Evolutionary conservation across 2,329 filamentous ascomycete species (phyloP).

Genomic region (Aurifilum marmelostoma): DNA sequence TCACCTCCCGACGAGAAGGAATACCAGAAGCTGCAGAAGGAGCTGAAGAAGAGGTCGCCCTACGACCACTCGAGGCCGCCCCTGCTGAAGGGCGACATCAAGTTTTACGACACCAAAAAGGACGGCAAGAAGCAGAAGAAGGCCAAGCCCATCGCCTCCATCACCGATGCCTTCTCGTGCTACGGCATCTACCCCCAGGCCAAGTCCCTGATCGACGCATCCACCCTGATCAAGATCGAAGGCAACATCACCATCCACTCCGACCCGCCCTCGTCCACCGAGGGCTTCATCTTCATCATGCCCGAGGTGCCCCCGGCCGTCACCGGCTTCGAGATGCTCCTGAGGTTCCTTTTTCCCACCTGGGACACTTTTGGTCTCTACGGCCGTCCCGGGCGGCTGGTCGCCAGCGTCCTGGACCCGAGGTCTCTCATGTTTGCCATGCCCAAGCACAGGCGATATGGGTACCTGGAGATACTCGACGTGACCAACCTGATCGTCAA

Average conservation of each 20-base stretch:
- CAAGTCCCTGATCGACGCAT: conserved; percentile 91
- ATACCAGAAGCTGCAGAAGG: conserved; percentile 79
- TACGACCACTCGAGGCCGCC: conserved; percentile 75
- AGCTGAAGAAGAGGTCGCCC: conserved; percentile 76
- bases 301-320: conserved; percentile 92
- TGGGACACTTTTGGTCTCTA: conserved; percentile 94
- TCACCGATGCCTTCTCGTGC: conserved; percentile 86
- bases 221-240: conserved; percentile 91
- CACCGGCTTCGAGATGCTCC: conserved; percentile 91
- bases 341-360: conserved; percentile 88
- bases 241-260: conserved; percentile 87
- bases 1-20: conserved; percentile 93
- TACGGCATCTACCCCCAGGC: conserved; percentile 96
- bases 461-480: conserved; percentile 88
- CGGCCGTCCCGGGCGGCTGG: conserved; percentile 81
- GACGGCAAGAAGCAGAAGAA: conserved; percentile 84
- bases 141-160: conserved; percentile 83
- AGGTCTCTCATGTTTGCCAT: conserved; percentile 98
- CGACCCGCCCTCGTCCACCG: conserved; percentile 73
- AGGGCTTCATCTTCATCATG: conserved; percentile 98
- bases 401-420: conserved; percentile 84
- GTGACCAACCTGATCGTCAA: conserved; percentile 79
- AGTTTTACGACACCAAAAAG: conserved; percentile 84
- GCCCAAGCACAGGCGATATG: conserved; percentile 84
- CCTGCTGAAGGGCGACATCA: conserved; percentile 82